Conservation (phyloP, 169 alveolate genomes). For the Pseudocohnilembus persalinus region DNA sequence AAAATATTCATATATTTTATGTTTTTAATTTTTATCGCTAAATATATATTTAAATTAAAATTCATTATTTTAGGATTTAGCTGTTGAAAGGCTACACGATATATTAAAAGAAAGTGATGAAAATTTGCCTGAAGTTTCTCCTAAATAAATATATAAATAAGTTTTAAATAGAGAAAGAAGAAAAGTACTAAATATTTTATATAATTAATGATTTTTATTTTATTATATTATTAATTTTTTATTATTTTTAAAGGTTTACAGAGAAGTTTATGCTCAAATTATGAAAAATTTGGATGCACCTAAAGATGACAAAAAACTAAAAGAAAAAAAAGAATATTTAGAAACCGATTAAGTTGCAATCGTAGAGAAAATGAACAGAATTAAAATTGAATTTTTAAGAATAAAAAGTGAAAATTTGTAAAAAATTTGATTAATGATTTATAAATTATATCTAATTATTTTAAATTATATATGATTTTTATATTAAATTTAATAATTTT, state of each 20-base stretch:
- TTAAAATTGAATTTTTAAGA: background rate
- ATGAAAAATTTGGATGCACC: background rate
- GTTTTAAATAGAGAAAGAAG: background rate
- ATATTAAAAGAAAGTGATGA: background rate
- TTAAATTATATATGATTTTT: too few relatives aligned
- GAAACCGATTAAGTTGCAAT: background rate
- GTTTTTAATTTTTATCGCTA: too few relatives aligned
- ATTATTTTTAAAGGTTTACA: background rate
- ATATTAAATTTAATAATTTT: too few relatives aligned
- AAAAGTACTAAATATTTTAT: background rate
- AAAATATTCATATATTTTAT: too few relatives aligned
- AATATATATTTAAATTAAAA: too few relatives aligned
- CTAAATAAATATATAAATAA: background rate
- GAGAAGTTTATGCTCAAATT: background rate
- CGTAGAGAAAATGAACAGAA: background rate
- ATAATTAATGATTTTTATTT: too few relatives aligned
- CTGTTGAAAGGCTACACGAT: background rate
- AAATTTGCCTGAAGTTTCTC: background rate
- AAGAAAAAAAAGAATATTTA: too few relatives aligned
- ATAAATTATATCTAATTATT: too few relatives aligned
- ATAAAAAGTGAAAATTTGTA: background rate
- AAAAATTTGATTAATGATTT: too few relatives aligned
- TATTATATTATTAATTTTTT: too few relatives aligned
- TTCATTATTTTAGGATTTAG: background rate
- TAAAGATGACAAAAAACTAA: background rate